Conservation (phyloP, 495 filamentous ascomycete genomes). For the Xylaria venustula region DNA sequence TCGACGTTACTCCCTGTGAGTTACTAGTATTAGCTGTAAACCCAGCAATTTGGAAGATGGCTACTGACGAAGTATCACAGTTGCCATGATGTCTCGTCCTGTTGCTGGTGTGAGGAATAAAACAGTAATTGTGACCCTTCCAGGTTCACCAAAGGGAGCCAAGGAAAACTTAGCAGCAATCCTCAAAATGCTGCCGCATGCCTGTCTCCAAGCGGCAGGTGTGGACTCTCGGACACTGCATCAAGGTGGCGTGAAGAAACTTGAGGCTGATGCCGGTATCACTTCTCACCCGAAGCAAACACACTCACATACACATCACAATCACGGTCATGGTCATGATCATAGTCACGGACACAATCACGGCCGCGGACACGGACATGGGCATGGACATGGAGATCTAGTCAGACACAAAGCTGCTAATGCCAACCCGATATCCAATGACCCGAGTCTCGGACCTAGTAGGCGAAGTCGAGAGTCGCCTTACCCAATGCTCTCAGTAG, state of each 20-base stretch:
- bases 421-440: constrained; percentile 68
- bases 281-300: constrained; percentile 17
- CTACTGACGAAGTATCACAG: constrained; percentile 40
- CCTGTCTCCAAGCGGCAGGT: constrained; percentile 84
- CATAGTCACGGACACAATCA: constrained; percentile 56
- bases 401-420: constrained; percentile 68
- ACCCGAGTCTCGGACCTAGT: constrained; percentile 75
- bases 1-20: constrained; percentile 86
- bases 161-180: constrained; percentile 90
- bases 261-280: constrained; percentile 82
- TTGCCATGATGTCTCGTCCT: constrained; percentile 96
- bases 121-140: constrained; percentile 84
- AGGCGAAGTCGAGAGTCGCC: constrained; percentile 79
- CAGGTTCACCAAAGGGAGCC: constrained; percentile 95
- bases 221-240: constrained; percentile 79
- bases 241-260: constrained; percentile 72
- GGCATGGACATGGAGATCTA: constrained; percentile 64
- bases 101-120: constrained; percentile 85
- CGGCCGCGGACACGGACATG: constrained; percentile 55
- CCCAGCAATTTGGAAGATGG: too few species aligned
- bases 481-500: constrained; percentile 87
- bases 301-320: constrained; percentile 28
- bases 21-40: background rate
- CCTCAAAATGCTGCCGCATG: constrained; percentile 88
- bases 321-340: constrained; percentile 33